phyloP scores from a whole-genome alignment of 176 grass and related monocot genomes.

The Ensete ventricosum region DNA sequence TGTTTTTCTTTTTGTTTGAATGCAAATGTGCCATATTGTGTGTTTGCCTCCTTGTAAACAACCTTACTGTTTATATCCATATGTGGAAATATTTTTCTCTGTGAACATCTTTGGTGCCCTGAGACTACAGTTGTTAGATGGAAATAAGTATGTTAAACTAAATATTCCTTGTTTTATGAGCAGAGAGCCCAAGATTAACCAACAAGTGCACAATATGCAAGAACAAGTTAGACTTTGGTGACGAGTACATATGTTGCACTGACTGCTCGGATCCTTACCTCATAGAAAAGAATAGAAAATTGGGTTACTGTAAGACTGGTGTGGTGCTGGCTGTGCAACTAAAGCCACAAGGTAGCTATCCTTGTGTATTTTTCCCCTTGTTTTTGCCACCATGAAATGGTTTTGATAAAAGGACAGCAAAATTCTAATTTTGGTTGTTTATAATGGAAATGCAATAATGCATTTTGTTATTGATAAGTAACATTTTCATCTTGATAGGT shows the following conservation, averaged over 20 bases:
- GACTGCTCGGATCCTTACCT: constrained; percentile 67
- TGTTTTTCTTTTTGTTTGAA: too few species aligned
- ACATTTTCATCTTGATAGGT: background rate
- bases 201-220: constrained; percentile 58
- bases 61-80: too few species aligned
- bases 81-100: background rate
- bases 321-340: constrained; percentile 41
- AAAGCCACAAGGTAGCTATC: constrained; percentile 50
- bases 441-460: background rate
- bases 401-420: background rate
- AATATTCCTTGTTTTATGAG: constrained; percentile 17
- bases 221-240: constrained; percentile 71
- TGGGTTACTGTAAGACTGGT: constrained; percentile 63
- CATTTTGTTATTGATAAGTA: background rate
- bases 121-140: background rate
- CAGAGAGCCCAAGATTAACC: constrained; percentile 54
- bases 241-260: constrained; percentile 66
- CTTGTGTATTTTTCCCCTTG: constrained; percentile 7
- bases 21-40: too few species aligned
- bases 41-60: too few species aligned
- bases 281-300: constrained; percentile 41
- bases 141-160: background rate
- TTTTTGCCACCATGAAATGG: background rate
- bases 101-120: background rate
- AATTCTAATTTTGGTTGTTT: background rate